Evolutionary conservation across 768 basidiomycete species (phyloP).

Genomic region (Hygrocybe coccinea): DNA sequence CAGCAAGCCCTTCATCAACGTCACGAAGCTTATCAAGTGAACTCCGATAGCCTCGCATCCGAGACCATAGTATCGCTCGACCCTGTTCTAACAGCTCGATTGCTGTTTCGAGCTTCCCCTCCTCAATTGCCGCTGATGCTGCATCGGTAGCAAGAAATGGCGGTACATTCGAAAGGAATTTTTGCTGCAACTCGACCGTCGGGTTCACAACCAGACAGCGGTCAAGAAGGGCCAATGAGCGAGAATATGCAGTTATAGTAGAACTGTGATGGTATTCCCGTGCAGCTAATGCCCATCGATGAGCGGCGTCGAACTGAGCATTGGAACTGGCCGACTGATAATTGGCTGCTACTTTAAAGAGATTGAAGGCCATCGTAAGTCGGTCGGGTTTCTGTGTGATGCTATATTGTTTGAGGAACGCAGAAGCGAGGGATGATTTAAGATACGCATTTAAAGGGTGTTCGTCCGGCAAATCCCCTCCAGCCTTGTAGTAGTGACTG

Average conservation of each 20-base stretch:
- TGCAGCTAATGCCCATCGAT: background rate
- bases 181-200: background rate
- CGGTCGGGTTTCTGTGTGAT: background rate
- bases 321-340: background rate
- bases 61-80: slow-evolving; percentile 19
- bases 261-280: background rate
- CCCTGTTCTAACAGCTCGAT: slow-evolving; percentile 24
- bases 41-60: slow-evolving; percentile 13
- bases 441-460: background rate
- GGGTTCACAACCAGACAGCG: background rate
- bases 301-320: background rate
- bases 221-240: background rate
- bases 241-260: background rate
- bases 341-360: slow-evolving; percentile 1
- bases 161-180: background rate
- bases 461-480: background rate
- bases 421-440: background rate
- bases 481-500: background rate
- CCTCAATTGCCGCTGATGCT: slow-evolving; percentile 11
- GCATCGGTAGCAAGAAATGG: slow-evolving; percentile 9
- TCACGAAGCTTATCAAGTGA: slow-evolving; percentile 15
- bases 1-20: slow-evolving; percentile 8
- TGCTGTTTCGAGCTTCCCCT: slow-evolving; percentile 8
- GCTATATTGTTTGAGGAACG: background rate
- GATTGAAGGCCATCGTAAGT: background rate